Evolutionary conservation across 169 alveolate species (phyloP).

Genomic region (Besnoitia besnoiti): DNA sequence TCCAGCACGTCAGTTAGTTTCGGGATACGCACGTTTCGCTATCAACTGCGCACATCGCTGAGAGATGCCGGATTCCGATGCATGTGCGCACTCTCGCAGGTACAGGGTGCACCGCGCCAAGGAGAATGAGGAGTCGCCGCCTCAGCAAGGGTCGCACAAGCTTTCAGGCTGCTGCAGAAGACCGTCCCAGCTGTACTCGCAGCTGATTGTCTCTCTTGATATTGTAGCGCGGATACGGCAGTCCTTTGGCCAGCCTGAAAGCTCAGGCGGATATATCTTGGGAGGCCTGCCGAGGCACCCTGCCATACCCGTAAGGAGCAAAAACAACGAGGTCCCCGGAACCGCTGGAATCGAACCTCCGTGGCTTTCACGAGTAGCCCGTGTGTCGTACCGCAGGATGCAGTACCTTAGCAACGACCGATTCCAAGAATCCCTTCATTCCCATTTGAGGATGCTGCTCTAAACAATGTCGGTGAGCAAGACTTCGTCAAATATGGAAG

Average conservation of each 20-base stretch:
- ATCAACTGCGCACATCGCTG: not conserved
- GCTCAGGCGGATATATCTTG: not conserved
- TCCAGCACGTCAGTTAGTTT: not conserved
- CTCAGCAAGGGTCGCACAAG: not conserved
- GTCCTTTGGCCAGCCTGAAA: not conserved
- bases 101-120: not conserved
- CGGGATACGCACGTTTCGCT: not conserved
- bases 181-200: not conserved
- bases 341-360: too few relatives aligned
- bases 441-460: too few relatives aligned
- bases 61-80: not conserved
- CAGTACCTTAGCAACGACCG: too few relatives aligned
- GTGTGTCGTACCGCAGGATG: too few relatives aligned
- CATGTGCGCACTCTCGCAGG: not conserved
- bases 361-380: too few relatives aligned
- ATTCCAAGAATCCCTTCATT: too few relatives aligned
- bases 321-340: too few relatives aligned
- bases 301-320: not conserved
- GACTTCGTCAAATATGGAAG: too few relatives aligned
- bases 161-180: not conserved
- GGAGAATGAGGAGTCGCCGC: not conserved
- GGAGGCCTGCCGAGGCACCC: not conserved
- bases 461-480: too few relatives aligned
- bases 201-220: not conserved
- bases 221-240: not conserved